phyloP scores from a whole-genome alignment of 2,329 filamentous ascomycete genomes.

The Trichoderma endophyticum region DNA sequence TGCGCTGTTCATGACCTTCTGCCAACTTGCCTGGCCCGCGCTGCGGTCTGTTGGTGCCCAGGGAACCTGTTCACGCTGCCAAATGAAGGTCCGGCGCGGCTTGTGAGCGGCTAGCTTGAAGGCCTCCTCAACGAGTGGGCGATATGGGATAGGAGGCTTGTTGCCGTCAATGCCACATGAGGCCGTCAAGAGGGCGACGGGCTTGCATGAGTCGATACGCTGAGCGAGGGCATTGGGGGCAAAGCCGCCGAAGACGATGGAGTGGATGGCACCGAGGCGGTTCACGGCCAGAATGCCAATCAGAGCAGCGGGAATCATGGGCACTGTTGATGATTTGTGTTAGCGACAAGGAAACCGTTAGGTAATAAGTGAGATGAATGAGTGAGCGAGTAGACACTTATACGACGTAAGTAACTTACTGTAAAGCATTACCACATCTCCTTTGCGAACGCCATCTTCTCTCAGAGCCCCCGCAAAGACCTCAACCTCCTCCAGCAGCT shows the following conservation, averaged over 20 bases:
- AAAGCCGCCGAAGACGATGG: slow-evolving; percentile 92
- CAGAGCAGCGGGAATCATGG: slow-evolving; percentile 89
- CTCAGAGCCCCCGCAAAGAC: slow-evolving; percentile 75
- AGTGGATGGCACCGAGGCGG: slow-evolving; percentile 81
- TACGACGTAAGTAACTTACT: slow-evolving; percentile 49
- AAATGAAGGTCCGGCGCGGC: slow-evolving; percentile 70
- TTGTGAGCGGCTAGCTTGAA: slow-evolving; percentile 66
- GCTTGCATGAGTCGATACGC: slow-evolving; percentile 78
- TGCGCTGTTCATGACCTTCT: slow-evolving; percentile 69
- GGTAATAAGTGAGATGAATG: neutral
- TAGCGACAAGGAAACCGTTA: neutral
- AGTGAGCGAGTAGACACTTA: neutral
- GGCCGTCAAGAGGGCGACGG: slow-evolving; percentile 76
- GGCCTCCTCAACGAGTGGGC: slow-evolving; percentile 72
- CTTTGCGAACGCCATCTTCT: slow-evolving; percentile 76
- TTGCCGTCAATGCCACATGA: slow-evolving; percentile 88
- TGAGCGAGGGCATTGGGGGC: slow-evolving; percentile 78
- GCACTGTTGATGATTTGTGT: slow-evolving; percentile 58
- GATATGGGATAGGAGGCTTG: slow-evolving; percentile 77
- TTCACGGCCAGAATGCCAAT: slow-evolving; percentile 80
- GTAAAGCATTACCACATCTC: slow-evolving; percentile 87
- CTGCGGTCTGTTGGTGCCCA: slow-evolving; percentile 69
- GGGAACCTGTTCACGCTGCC: slow-evolving; percentile 73
- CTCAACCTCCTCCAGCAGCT: slow-evolving; percentile 77
- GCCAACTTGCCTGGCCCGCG: slow-evolving; percentile 76